Percentiles rank a stretch among this genome's conserved stretches.
phyloP scores from a whole-genome alignment of 2,329 filamentous ascomycete species.

The Penicillium brasilianum region DNA sequence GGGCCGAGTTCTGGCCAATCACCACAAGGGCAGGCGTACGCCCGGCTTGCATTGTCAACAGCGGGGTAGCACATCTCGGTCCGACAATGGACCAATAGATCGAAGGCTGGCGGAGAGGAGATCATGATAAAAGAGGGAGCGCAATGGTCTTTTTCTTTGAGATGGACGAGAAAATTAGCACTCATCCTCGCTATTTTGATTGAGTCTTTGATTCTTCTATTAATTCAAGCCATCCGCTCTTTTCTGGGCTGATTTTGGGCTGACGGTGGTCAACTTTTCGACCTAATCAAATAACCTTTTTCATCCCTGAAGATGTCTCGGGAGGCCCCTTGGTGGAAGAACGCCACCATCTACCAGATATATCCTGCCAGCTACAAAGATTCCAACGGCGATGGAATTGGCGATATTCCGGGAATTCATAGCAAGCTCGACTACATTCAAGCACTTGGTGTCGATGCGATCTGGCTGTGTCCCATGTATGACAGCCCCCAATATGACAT shows the following conservation, averaged over 20 bases:
- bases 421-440: conserved; percentile 67
- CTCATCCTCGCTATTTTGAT: not conserved
- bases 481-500: conserved; percentile 69
- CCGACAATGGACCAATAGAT: conserved; percentile 19
- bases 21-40: not conserved
- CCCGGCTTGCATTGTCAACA: not conserved
- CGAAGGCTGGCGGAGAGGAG: not conserved
- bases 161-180: not conserved
- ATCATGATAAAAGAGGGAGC: conserved; percentile 13
- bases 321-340: conserved; percentile 43
- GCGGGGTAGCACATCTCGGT: conserved; percentile 20
- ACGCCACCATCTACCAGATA: conserved; percentile 43
- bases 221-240: not conserved
- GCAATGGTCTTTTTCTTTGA: not conserved
- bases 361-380: conserved; percentile 50
- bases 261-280: not conserved
- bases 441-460: conserved; percentile 64
- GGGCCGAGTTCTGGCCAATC: conserved; percentile 6
- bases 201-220: not conserved
- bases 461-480: conserved; percentile 72
- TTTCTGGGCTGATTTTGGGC: not conserved
- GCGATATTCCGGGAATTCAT: conserved; percentile 67
- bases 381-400: conserved; percentile 63
- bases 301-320: conserved; percentile 15
- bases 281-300: not conserved